Percentiles rank a stretch among this genome's conserved stretches.
These are phyloP conservation scores for Excoecaria agallocha DNA, from an alignment of 345 rosid species.

Conservation along the genomic window DNA sequence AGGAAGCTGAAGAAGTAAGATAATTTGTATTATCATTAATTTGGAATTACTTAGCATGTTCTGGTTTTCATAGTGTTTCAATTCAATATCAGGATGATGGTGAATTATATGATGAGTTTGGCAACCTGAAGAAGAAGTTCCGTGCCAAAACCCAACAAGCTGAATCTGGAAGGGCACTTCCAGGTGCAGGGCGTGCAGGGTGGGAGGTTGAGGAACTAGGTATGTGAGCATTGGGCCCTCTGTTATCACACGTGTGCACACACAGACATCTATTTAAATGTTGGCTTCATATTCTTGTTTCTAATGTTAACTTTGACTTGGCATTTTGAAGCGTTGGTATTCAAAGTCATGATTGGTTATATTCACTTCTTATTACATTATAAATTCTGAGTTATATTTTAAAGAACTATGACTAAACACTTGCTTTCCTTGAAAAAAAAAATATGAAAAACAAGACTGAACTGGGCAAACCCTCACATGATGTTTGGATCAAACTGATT, in stretches of 20 bases:
- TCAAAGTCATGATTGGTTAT: background rate
- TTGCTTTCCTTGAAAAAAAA: too few species aligned
- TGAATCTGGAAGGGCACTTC: constrained; percentile 56
- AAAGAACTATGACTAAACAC: background rate
- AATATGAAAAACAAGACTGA: too few species aligned
- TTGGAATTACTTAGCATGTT: constrained; percentile 14
- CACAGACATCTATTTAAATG: background rate
- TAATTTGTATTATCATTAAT: constrained; percentile 5
- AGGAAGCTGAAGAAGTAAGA: constrained; percentile 89
- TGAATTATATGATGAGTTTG: constrained; percentile 97
- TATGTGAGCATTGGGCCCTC: constrained; percentile 13
- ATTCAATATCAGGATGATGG: constrained; percentile 76
- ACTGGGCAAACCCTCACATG: background rate
- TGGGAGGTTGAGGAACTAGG: constrained; percentile 98
- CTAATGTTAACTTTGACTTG: background rate
- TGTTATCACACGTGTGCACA: background rate
- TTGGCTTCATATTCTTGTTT: background rate
- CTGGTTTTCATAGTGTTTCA: constrained; percentile 18
- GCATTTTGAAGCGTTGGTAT: background rate
- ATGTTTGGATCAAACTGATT: background rate
- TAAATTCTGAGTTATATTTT: background rate
- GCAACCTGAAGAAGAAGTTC: constrained; percentile 92
- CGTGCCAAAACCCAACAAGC: constrained; percentile 81
- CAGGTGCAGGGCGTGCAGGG: constrained; percentile 96
- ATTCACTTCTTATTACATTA: background rate